These are phyloP conservation scores for Vanderwaltozyma polyspora DNA, from an alignment of 805 yeast species.

Conservation along the genomic window DNA sequence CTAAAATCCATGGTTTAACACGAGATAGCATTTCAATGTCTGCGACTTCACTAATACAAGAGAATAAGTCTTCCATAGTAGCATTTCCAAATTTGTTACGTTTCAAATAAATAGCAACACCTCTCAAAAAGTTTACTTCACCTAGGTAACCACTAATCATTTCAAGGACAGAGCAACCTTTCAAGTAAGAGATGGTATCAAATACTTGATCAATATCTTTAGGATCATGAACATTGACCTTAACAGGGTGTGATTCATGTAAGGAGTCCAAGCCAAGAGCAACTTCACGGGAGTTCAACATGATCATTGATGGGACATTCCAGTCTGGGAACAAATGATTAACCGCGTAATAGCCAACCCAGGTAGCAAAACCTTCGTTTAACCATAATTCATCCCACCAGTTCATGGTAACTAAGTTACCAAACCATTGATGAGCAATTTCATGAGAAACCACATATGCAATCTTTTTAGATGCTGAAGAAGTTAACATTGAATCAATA, in stretches of 20 bases:
- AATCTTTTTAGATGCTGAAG: slow-evolving; percentile 37
- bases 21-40: slow-evolving; percentile 35
- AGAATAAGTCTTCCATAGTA: slow-evolving; percentile 56
- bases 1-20: slow-evolving; percentile 51
- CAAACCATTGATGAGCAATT: slow-evolving; percentile 87
- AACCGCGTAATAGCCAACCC: slow-evolving; percentile 47
- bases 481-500: slow-evolving; percentile 14
- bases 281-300: slow-evolving; percentile 9
- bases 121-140: slow-evolving; percentile 54
- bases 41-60: slow-evolving; percentile 52
- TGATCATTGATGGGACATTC: slow-evolving; percentile 39
- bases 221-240: slow-evolving; percentile 70
- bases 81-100: slow-evolving; percentile 59
- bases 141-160: slow-evolving; percentile 70
- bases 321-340: slow-evolving; percentile 67
- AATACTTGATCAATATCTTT: slow-evolving; percentile 73
- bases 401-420: slow-evolving; percentile 79
- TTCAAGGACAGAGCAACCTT: slow-evolving; percentile 68
- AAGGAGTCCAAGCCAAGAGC: slow-evolving; percentile 45
- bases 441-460: slow-evolving; percentile 80
- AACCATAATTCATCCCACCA: slow-evolving; percentile 94
- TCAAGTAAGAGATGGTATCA: slow-evolving; percentile 69
- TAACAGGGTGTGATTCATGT: slow-evolving; percentile 65
- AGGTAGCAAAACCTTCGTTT: slow-evolving; percentile 84
- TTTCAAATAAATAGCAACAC: slow-evolving; percentile 60